A percentile compares a stretch with the other conserved stretches of the same genome.
Evolutionary conservation across 805 yeast genomes (phyloP).

Genomic region (Ogataea nonfermentans): DNA sequence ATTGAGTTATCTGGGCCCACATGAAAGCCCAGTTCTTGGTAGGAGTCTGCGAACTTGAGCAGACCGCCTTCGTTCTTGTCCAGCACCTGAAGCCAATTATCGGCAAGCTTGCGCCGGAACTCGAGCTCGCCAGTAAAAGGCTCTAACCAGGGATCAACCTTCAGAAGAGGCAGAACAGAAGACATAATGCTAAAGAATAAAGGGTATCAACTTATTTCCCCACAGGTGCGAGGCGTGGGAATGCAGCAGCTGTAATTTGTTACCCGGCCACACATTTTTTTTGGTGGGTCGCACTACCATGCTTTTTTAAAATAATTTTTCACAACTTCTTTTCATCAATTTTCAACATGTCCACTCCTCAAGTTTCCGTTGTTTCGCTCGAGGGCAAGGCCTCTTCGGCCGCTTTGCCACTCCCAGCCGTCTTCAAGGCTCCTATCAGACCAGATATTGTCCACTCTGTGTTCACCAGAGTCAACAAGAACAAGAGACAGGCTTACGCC

Average conservation of each 20-base stretch:
- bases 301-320: conserved; percentile 3
- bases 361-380: conserved; percentile 86
- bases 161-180: conserved; percentile 32
- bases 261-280: conserved; percentile 11
- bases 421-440: conserved; percentile 99
- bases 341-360: conserved; percentile 67
- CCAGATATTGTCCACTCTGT: conserved; percentile 99
- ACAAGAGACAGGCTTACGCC: conserved; percentile 99
- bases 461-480: conserved; percentile 97
- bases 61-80: conserved; percentile 63
- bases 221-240: conserved; percentile 4
- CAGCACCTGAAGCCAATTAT: conserved; percentile 58
- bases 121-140: conserved; percentile 71
- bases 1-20: conserved; percentile 56
- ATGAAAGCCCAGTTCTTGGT: conserved; percentile 74
- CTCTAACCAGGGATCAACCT: conserved; percentile 81
- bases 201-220: conserved; percentile 10
- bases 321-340: conserved; percentile 5
- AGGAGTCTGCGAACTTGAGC: conserved; percentile 70
- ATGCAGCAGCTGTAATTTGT: not conserved
- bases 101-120: conserved; percentile 64
- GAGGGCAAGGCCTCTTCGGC: conserved; percentile 83
- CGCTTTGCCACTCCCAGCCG: conserved; percentile 94
- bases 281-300: conserved; percentile 5
- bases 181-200: conserved; percentile 7